Evolutionary conservation across 2,329 filamentous ascomycete species (phyloP).

Genomic region (Exophiala sp.): DNA sequence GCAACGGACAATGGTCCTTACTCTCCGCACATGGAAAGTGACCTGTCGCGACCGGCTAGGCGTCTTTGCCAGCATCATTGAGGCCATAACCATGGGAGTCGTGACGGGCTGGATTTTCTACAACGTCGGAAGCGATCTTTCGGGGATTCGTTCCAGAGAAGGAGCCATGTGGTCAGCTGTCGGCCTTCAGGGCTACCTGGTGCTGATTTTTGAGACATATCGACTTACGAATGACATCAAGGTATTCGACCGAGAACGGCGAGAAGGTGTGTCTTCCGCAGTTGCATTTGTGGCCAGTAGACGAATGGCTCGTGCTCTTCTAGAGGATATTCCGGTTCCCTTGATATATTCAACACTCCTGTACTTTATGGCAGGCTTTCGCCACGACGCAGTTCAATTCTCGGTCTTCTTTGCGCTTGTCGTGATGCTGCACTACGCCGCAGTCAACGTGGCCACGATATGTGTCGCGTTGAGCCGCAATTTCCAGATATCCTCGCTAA

Average conservation of each 20-base stretch:
- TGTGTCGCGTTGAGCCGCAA: constrained; percentile 63
- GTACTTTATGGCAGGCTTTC: constrained; percentile 75
- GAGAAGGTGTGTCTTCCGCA: constrained; percentile 68
- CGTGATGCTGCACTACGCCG: constrained; percentile 68
- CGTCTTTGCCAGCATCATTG: constrained; percentile 65
- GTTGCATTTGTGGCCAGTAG: constrained; percentile 69
- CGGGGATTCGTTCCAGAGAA: constrained; percentile 70
- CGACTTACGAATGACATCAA: constrained; percentile 70
- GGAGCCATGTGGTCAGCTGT: constrained; percentile 69
- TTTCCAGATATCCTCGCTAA: constrained; percentile 67
- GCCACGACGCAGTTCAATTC: constrained; percentile 60
- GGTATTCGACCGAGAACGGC: constrained; percentile 70
- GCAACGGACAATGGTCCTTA: background rate
- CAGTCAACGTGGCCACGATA: constrained; percentile 66
- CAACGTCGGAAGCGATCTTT: constrained; percentile 59
- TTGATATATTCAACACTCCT: constrained; percentile 67
- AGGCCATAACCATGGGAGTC: constrained; percentile 67
- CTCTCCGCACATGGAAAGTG: constrained; percentile 61
- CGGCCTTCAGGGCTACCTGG: constrained; percentile 70
- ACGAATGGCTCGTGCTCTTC: constrained; percentile 63
- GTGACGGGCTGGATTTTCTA: constrained; percentile 72
- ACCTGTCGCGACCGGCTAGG: constrained; percentile 75
- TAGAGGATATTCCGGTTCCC: constrained; percentile 70
- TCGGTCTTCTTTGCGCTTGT: constrained; percentile 68
- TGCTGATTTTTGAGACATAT: constrained; percentile 72